These are phyloP conservation scores for Phialocephala sp. DNA, from an alignment of 2,329 filamentous ascomycete genomes.

Conservation along the genomic window DNA sequence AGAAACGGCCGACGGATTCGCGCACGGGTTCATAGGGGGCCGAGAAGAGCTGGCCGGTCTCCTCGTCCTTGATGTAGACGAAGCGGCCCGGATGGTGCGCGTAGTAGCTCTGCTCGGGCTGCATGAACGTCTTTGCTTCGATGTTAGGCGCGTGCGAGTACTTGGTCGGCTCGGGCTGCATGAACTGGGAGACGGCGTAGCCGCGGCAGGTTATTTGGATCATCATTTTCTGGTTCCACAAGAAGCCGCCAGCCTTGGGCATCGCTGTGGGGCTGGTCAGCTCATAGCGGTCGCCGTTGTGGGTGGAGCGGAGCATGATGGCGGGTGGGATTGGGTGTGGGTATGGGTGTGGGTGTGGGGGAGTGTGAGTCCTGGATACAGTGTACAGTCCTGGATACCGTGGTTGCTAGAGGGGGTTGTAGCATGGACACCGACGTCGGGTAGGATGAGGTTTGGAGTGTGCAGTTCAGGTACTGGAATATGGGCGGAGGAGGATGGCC, in stretches of 20 bases:
- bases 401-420: too few species aligned
- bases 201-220: slow-evolving; percentile 63
- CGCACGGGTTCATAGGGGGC: slow-evolving; percentile 62
- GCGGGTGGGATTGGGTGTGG: background rate
- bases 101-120: slow-evolving; percentile 65
- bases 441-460: too few species aligned
- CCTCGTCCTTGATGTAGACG: slow-evolving; percentile 63
- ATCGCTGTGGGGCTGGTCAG: slow-evolving; percentile 60
- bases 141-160: slow-evolving; percentile 64
- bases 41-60: slow-evolving; percentile 56
- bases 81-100: slow-evolving; percentile 63
- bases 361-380: background rate
- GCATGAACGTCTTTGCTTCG: slow-evolving; percentile 65
- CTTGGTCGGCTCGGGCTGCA: slow-evolving; percentile 65
- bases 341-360: background rate
- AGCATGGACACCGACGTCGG: too few species aligned
- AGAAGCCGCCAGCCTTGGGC: slow-evolving; percentile 60
- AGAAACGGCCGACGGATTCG: slow-evolving; percentile 52
- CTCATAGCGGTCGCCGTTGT: slow-evolving; percentile 59
- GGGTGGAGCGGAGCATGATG: slow-evolving; percentile 41
- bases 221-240: slow-evolving; percentile 68
- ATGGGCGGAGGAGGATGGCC: too few species aligned
- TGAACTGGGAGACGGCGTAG: slow-evolving; percentile 63
- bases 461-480: too few species aligned
- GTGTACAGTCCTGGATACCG: too few species aligned